Percentiles rank a stretch among this genome's conserved stretches.
phyloP scores from a whole-genome alignment of 331 rosid genomes.

The Quercus lobata region DNA sequence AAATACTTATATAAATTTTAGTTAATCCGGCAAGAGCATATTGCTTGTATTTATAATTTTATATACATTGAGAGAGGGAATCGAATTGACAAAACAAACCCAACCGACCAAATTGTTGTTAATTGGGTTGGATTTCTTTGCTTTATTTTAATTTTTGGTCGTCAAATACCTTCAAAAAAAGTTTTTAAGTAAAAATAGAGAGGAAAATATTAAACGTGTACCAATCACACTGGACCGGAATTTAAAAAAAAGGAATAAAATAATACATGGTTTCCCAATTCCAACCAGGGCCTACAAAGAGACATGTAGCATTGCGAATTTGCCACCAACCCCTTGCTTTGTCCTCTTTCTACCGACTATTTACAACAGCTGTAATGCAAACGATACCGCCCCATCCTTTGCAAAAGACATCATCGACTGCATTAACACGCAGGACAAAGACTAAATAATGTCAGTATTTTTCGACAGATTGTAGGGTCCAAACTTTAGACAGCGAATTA shows the following conservation, averaged over 20 bases:
- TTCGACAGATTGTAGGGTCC: neutral
- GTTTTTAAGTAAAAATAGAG: neutral
- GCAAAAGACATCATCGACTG: neutral
- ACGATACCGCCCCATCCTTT: neutral
- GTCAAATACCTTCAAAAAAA: too few species aligned
- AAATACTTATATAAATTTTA: too few species aligned
- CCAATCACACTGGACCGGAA: neutral
- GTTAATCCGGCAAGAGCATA: too few species aligned
- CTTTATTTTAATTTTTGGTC: neutral
- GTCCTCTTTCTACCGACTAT: neutral
- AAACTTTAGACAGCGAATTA: neutral
- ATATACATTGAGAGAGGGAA: too few species aligned
- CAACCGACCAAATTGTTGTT: neutral
- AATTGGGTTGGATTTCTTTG: neutral
- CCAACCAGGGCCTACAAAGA: neutral
- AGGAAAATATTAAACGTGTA: neutral
- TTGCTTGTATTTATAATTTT: too few species aligned
- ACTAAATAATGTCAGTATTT: neutral
- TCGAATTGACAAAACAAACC: neutral
- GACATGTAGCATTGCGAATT: neutral
- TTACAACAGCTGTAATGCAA: neutral
- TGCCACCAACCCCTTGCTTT: neutral
- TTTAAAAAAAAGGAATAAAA: neutral
- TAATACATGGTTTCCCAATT: neutral
- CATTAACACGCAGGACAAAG: neutral